Evolutionary conservation across 2,329 filamentous ascomycete genomes (phyloP), one percentile per base, ranked within the genome.

Genomic region (Ophiognomonia clavigignenti-juglandacearum): DNA sequence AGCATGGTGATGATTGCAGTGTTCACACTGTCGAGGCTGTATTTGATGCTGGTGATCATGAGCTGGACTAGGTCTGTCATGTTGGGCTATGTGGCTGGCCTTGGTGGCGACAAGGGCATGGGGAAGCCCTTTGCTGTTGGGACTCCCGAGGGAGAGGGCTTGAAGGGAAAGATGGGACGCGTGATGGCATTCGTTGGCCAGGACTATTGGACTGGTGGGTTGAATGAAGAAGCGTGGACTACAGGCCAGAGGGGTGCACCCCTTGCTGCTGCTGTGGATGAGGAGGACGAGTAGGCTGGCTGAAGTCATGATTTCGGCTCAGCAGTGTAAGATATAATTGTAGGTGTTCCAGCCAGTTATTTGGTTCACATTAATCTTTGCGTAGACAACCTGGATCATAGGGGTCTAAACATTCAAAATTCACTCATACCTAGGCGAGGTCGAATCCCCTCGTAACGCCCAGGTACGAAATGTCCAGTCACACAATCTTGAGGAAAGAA

Each of bases 11-110:
- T 95, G 45, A 87, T 96, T 51, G 76, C 78, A 26, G 66, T 77
- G 2, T 77, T 96, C 53, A 95, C 86, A 68, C 71, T 85, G 11
- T 72, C 95, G 34, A 78, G 91, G 24, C 65, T 90, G 24, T 96
- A 96, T 70, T 91, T 95, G 58, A 81, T 86, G 56, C 71, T 96
- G 31, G 77, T 96, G 45, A 82, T 95, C 63, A 82, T 95, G 67
- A 82, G 88, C 6, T 93, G 87, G 64, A 88, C 91, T 4, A 80
- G 88, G 53, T 80, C 84, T 61, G 84, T 88, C 13, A 69, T 96
- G 41, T 78, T 86, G 50, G 82, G 83, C 56, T 81, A 88, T 62
- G 74, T 85, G 41, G 75, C 79, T 43, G 65, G 67, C 43, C 43
- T 27, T 45, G 54, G 34, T 43, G 53, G 24, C 51, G 55, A 9